Percentiles rank a stretch among this genome's conserved stretches.
phyloP scores from a whole-genome alignment of 2,329 filamentous ascomycete genomes.

The Fusarium sp. region DNA sequence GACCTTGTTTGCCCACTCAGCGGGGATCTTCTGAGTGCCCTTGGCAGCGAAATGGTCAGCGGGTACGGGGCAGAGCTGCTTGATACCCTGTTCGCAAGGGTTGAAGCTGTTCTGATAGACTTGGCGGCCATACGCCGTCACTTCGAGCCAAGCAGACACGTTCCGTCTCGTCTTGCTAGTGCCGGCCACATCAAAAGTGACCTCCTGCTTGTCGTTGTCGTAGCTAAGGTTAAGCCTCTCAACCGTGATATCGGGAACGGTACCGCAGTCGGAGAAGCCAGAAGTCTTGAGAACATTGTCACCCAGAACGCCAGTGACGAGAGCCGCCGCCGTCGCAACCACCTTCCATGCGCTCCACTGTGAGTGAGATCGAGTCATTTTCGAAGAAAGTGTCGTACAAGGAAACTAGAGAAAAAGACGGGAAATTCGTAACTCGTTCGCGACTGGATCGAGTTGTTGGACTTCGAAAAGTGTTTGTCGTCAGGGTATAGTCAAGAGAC shows the following conservation, averaged over 20 bases:
- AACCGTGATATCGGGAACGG: conserved; percentile 70
- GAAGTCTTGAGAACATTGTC: conserved; percentile 81
- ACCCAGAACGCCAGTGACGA: conserved; percentile 66
- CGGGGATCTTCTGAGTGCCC: conserved; percentile 79
- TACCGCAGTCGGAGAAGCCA: conserved; percentile 80
- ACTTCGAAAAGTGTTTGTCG: conserved; percentile 36
- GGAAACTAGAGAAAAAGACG: conserved; percentile 32
- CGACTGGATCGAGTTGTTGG: conserved; percentile 28
- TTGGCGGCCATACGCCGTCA: conserved; percentile 85
- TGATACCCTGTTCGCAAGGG: conserved; percentile 78
- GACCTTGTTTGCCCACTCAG: conserved; percentile 78
- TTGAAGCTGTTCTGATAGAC: conserved; percentile 86
- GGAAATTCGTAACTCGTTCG: conserved; percentile 40
- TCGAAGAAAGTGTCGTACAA: conserved; percentile 35
- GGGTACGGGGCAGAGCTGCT: conserved; percentile 88
- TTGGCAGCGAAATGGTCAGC: conserved; percentile 78
- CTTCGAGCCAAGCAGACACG: conserved; percentile 79
- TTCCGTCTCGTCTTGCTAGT: conserved; percentile 80
- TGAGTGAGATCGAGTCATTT: conserved; percentile 50
- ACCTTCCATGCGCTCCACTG: conserved; percentile 49
- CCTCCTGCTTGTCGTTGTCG: conserved; percentile 77
- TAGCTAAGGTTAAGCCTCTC: conserved; percentile 82
- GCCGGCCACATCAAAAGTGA: conserved; percentile 87
- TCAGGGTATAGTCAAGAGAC: conserved; percentile 27
- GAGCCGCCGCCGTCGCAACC: conserved; percentile 50